Evolutionary conservation across 1,139 yeast species (phyloP).

Genomic region (Saccharomyces pastorianus): DNA sequence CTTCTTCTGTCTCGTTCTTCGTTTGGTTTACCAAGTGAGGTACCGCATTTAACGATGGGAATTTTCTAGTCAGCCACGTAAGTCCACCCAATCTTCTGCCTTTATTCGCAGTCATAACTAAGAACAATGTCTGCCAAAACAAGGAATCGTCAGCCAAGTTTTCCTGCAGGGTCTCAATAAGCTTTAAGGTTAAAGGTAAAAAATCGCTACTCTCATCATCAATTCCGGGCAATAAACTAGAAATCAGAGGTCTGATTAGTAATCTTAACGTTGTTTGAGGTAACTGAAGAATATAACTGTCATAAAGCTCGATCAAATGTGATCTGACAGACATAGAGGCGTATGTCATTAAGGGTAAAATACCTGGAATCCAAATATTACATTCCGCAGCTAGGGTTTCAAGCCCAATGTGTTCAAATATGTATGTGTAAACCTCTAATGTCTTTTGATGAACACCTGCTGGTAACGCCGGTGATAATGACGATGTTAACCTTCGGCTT

Average conservation of each 20-base stretch:
- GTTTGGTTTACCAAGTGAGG: slow-evolving; percentile 23
- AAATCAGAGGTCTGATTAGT: slow-evolving; percentile 58
- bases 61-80: slow-evolving; percentile 58
- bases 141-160: slow-evolving; percentile 58
- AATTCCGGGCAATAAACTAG: slow-evolving; percentile 75
- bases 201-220: slow-evolving; percentile 89
- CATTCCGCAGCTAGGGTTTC: slow-evolving; percentile 45
- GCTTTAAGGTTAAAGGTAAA: slow-evolving; percentile 49
- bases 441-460: slow-evolving; percentile 94
- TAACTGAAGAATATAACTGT: slow-evolving; percentile 47
- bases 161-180: slow-evolving; percentile 54
- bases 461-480: slow-evolving; percentile 73
- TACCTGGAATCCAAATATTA: slow-evolving; percentile 79
- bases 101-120: slow-evolving; percentile 66
- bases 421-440: slow-evolving; percentile 61
- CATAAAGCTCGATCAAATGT: slow-evolving; percentile 53
- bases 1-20: slow-evolving; percentile 2
- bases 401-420: slow-evolving; percentile 54
- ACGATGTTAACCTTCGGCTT: slow-evolving; percentile 35
- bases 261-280: slow-evolving; percentile 43
- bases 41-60: slow-evolving; percentile 47
- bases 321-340: slow-evolving; percentile 88
- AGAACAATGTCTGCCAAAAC: slow-evolving; percentile 80
- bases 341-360: slow-evolving; percentile 74
- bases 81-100: slow-evolving; percentile 80